A percentile compares a stretch with the other conserved stretches of the same genome.
These are phyloP conservation scores for Colletotrichum sidae DNA, from an alignment of 2,329 filamentous ascomycete genomes.

Conservation along the genomic window DNA sequence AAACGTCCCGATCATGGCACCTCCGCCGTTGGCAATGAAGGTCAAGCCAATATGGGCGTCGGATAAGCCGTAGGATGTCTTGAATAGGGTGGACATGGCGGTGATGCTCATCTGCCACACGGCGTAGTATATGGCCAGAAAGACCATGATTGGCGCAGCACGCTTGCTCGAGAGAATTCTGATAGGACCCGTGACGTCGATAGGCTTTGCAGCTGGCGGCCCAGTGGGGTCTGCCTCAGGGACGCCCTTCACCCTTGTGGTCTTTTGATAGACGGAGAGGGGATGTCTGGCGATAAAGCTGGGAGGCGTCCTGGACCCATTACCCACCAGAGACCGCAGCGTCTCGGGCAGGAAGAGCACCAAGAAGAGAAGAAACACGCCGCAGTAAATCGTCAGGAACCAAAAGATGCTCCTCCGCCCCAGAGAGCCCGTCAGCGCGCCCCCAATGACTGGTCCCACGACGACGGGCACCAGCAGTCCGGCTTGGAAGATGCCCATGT, in stretches of 20 bases:
- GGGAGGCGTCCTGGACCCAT: constrained; percentile 47
- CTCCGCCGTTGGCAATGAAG: constrained; percentile 66
- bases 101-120: constrained; percentile 69
- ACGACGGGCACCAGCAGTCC: constrained; percentile 50
- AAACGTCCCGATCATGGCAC: constrained; percentile 64
- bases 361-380: constrained; percentile 52
- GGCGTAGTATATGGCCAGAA: constrained; percentile 62
- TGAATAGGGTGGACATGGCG: constrained; percentile 62
- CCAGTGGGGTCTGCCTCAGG: too few relatives aligned
- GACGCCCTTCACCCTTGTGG: constrained; percentile 42
- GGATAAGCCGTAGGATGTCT: constrained; percentile 53
- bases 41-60: constrained; percentile 61
- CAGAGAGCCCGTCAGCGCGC: constrained; percentile 59
- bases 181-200: constrained; percentile 59
- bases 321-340: constrained; percentile 55
- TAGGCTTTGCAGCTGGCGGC: constrained; percentile 40
- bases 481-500: constrained; percentile 60
- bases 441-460: constrained; percentile 63
- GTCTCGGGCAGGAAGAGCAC: constrained; percentile 60
- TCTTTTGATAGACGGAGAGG: constrained; percentile 49
- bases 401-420: constrained; percentile 68
- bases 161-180: constrained; percentile 59
- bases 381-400: constrained; percentile 60
- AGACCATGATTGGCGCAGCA: constrained; percentile 57
- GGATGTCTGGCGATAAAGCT: constrained; percentile 40